A percentile compares a stretch with the other conserved stretches of the same genome.
phyloP scores from a whole-genome alignment of 108 stramenopile species.

The Cyclotella sp. region DNA sequence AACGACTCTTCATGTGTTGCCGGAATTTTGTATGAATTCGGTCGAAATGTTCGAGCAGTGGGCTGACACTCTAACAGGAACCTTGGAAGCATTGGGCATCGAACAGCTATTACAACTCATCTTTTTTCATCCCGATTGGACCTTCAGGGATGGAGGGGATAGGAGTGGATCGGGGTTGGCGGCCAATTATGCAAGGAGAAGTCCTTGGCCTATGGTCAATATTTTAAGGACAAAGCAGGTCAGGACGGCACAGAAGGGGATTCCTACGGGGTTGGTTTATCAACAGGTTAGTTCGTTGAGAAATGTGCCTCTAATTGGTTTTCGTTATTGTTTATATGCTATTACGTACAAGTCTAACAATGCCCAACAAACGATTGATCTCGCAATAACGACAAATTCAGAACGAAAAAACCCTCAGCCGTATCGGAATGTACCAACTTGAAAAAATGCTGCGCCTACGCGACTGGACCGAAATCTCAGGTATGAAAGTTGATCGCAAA shows the following conservation, averaged over 20 bases:
- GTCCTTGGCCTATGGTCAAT: slow-evolving; percentile 98
- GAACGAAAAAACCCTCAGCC: slow-evolving; percentile 91
- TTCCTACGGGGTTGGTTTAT: slow-evolving; percentile 96
- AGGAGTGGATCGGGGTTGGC: slow-evolving; percentile 79
- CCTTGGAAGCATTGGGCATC: slow-evolving; percentile 78
- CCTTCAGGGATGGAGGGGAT: slow-evolving; percentile 92
- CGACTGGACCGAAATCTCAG: slow-evolving; percentile 85
- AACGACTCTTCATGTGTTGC: slow-evolving; percentile 88
- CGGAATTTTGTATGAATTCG: slow-evolving; percentile 88
- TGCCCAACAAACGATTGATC: background rate
- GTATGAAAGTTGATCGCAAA: slow-evolving; percentile 81
- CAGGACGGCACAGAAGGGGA: slow-evolving; percentile 90
- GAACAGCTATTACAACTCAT: slow-evolving; percentile 92
- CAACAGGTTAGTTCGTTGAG: slow-evolving; percentile 51
- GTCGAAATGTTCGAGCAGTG: slow-evolving; percentile 93
- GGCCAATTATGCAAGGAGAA: slow-evolving; percentile 93
- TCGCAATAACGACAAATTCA: slow-evolving; percentile 24
- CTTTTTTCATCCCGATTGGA: slow-evolving; percentile 97
- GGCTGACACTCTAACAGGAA: slow-evolving; percentile 88
- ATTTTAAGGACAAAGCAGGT: slow-evolving; percentile 95
- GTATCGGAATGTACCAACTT: slow-evolving; percentile 76
- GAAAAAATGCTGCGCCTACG: slow-evolving; percentile 91
- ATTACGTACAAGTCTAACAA: background rate
- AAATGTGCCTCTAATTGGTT: background rate
- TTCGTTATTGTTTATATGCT: background rate